Evolutionary conservation across 2,329 filamentous ascomycete species (phyloP).

Genomic region (Cryphonectria nitschkei): DNA sequence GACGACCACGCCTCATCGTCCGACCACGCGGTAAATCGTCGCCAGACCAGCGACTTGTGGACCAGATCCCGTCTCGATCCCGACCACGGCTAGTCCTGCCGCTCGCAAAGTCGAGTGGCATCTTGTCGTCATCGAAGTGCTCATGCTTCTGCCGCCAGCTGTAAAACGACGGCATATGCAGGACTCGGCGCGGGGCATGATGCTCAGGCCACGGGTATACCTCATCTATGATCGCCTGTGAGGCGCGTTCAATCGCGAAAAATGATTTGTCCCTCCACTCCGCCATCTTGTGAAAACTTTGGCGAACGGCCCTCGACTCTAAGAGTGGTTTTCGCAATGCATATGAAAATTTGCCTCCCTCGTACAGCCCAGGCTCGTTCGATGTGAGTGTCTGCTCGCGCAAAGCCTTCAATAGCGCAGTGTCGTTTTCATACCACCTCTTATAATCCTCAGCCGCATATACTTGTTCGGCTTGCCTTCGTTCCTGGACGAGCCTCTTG

Average conservation of each 20-base stretch:
- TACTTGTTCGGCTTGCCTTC: background rate
- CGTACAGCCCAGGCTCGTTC: background rate
- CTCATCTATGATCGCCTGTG: slow-evolving; percentile 1
- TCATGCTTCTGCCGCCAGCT: slow-evolving; percentile 6
- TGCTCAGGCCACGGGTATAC: slow-evolving; percentile 18
- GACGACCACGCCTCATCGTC: slow-evolving; percentile 4
- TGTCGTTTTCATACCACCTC: slow-evolving; percentile 21
- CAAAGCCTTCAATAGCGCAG: slow-evolving; percentile 6
- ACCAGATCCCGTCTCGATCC: slow-evolving; percentile 19
- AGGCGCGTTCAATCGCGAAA: background rate
- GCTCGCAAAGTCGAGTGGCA: slow-evolving; percentile 19
- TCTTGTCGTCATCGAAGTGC: background rate
- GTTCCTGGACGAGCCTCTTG: slow-evolving; percentile 7
- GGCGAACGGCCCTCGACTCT: background rate
- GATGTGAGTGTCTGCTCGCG: background rate
- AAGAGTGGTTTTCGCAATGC: slow-evolving; percentile 4
- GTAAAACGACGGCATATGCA: slow-evolving; percentile 10
- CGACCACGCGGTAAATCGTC: slow-evolving; percentile 14
- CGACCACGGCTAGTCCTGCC: slow-evolving; percentile 14
- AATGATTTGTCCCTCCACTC: background rate
- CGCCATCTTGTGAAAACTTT: background rate
- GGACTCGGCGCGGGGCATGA: slow-evolving; percentile 8
- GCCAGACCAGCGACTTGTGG: slow-evolving; percentile 11
- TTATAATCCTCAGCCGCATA: slow-evolving; percentile 6
- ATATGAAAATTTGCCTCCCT: slow-evolving; percentile 17